A percentile compares a stretch with the other conserved stretches of the same genome.
Conservation (phyloP, 2,329 filamentous ascomycete species). For the Podosphaera aphanis region DNA sequence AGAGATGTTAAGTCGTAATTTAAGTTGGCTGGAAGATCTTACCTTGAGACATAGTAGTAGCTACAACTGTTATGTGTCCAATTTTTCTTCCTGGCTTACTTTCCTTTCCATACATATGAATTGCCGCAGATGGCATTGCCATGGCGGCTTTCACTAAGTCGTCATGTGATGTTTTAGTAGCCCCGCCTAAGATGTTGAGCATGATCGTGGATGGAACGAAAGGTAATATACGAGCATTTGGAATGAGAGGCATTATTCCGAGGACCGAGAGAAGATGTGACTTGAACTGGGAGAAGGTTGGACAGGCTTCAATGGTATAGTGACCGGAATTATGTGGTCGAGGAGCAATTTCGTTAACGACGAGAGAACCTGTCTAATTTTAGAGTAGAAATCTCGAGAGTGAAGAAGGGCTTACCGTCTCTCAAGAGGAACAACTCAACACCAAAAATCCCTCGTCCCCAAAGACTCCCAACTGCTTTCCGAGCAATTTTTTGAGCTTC, state of each 20-base stretch:
- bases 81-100: conserved; percentile 82
- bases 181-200: conserved; percentile 59
- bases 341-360: conserved; percentile 11
- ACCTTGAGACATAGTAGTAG: conserved; percentile 34
- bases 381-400: background rate
- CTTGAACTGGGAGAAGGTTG: conserved; percentile 72
- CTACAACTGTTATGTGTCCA: conserved; percentile 72
- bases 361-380: background rate
- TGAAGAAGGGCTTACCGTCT: conserved; percentile 23
- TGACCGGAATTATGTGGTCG: conserved; percentile 46
- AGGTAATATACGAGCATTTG: conserved; percentile 17
- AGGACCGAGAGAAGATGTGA: conserved; percentile 62
- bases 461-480: conserved; percentile 55
- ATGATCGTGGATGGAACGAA: conserved; percentile 33
- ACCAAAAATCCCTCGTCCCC: conserved; percentile 81
- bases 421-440: conserved; percentile 83
- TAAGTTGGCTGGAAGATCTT: background rate
- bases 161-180: conserved; percentile 38
- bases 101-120: conserved; percentile 84
- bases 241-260: conserved; percentile 20
- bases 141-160: conserved; percentile 29
- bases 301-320: conserved; percentile 80
- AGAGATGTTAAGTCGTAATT: background rate
- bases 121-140: conserved; percentile 30
- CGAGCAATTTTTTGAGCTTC: conserved; percentile 55